Percentiles rank a stretch among this genome's conserved stretches.
phyloP scores from a whole-genome alignment of 352 stramenopile genomes.

The Globisporangium viniferum region DNA sequence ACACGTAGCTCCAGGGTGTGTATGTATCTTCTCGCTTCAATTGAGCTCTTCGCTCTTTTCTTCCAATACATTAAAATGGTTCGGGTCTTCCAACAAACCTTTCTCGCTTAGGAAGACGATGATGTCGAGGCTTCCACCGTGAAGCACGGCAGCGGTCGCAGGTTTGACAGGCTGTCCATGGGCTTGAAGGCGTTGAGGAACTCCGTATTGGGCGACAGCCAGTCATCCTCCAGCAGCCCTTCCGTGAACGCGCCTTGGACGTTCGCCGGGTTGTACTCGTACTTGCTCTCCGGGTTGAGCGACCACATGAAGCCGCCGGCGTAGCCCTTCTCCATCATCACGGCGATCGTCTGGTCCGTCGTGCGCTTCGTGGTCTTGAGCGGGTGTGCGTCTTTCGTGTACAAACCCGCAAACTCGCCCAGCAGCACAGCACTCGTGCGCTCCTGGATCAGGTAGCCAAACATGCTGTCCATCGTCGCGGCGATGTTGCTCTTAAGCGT shows the following conservation, averaged over 20 bases:
- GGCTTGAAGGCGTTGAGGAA: constrained; percentile 64
- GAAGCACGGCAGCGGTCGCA: constrained; percentile 70
- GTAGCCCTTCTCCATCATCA: constrained; percentile 62
- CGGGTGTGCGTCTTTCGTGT: constrained; percentile 63
- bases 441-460: constrained; percentile 61
- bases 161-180: constrained; percentile 64
- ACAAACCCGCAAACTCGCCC: constrained; percentile 72
- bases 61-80: background rate
- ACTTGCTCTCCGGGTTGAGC: constrained; percentile 74
- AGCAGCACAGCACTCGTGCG: constrained; percentile 53
- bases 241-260: constrained; percentile 59
- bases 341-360: constrained; percentile 66
- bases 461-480: constrained; percentile 75
- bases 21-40: background rate
- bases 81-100: background rate
- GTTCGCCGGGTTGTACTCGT: constrained; percentile 72
- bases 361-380: constrained; percentile 70
- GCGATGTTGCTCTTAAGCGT: constrained; percentile 41
- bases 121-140: background rate
- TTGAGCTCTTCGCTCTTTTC: background rate
- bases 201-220: constrained; percentile 65
- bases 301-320: constrained; percentile 82
- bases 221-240: constrained; percentile 73
- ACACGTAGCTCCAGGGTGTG: background rate
- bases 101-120: background rate